Evolutionary conservation across 2,329 filamentous ascomycete genomes (phyloP).

Genomic region (Plectosphaerella plurivora): DNA sequence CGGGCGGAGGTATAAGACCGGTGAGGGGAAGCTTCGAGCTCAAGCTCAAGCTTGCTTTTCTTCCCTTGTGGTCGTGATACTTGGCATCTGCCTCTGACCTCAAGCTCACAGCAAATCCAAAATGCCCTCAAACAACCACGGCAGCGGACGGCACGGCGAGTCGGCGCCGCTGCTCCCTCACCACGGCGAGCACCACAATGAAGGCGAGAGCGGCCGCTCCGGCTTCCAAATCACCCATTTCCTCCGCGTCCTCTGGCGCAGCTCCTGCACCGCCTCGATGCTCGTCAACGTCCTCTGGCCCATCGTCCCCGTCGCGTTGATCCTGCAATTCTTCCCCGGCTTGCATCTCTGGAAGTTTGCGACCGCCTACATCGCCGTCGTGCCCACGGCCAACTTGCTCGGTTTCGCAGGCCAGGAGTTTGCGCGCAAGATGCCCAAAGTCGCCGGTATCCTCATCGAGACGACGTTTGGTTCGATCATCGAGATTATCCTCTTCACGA

Average conservation of each 20-base stretch:
- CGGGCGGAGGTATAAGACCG: too few relatives aligned
- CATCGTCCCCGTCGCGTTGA: conserved; percentile 39
- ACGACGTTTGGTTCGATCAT: conserved; percentile 58
- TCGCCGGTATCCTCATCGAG: conserved; percentile 48
- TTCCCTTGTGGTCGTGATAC: too few relatives aligned
- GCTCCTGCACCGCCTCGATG: conserved; percentile 38
- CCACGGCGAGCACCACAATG: conserved; percentile 15
- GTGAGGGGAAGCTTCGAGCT: too few relatives aligned
- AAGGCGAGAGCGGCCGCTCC: conserved; percentile 40
- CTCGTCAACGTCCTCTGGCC: conserved; percentile 45
- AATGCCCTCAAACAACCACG: neutral
- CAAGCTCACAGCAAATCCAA: neutral
- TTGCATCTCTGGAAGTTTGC: conserved; percentile 39
- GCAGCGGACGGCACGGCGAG: conserved; percentile 6
- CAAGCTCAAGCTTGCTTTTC: too few relatives aligned
- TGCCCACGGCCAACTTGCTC: conserved; percentile 43
- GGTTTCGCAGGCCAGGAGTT: conserved; percentile 54
- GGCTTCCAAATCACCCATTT: conserved; percentile 38
- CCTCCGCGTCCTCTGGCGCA: conserved; percentile 34
- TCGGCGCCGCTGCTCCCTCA: conserved; percentile 24
- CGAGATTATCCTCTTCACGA: conserved; percentile 65
- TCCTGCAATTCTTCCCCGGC: conserved; percentile 29
- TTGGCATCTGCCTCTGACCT: too few relatives aligned
- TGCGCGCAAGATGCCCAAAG: conserved; percentile 61
- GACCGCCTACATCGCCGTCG: conserved; percentile 42